Base-by-base conservation (phyloP, 768 basidiomycete genomes). In the Boletus tylopilopsis region DNA sequence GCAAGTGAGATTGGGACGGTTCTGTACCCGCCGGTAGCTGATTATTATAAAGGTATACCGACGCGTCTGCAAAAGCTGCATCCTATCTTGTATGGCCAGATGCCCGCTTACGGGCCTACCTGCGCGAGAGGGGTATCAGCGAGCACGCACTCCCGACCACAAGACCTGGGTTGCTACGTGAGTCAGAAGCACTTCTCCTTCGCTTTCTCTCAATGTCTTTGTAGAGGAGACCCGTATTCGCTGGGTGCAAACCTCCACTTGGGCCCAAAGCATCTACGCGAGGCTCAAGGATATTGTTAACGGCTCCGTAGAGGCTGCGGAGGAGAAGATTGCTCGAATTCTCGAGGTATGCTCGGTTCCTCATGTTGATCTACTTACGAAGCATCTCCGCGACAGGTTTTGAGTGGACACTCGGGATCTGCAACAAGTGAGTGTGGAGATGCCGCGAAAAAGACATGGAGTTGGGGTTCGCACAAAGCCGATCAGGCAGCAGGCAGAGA, bases 81-180 rank as follows among this genome's bases (percentile, higher is more conserved):
- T 71, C 81, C 3, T 96, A 95, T 69, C 73, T 94, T 42, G 77
- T 79, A 10, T 98, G 95, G 95, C 90, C 91, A 12, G 94, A 97
- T 61, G 90, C 94, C 4, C 80, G 94, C 27, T 81, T 98, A 23
- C 85, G 94, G 39, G 92, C 88, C 2, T 96, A 90, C 69, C 78
- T 97, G 18, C 79, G 92, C 37, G 81, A 88, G 61, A 78, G 80
- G 55, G 87, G 86, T 42, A 61, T 95, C 24, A 72, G 77, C 53
- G 91, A 94, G 58, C 75, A 75, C n/a, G 72, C 74, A 42, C 73
- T 90, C 35, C 84, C 87, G 1, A 78, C 75, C 1, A 65, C 61
- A 4, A 81, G 93, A 30, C 81, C 89, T 0, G 84, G 84, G n/a
- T 78, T 96, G 18, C 76, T 98, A 29, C 89, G 87, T 87, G 60